Evolutionary conservation across 345 rosid species (phyloP).

Genomic region (Eucalyptus regnans): DNA sequence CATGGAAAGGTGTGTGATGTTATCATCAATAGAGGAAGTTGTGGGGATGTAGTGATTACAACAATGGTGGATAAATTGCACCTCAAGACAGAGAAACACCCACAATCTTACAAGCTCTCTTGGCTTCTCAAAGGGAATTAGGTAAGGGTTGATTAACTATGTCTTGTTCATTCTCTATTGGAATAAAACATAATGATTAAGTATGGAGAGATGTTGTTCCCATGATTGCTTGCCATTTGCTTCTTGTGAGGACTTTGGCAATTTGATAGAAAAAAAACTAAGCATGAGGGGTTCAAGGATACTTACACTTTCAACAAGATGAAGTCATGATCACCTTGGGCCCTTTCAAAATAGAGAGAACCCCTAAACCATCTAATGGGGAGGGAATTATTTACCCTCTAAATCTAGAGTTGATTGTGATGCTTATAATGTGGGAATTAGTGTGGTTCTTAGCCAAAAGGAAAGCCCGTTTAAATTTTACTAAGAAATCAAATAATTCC

Average conservation of each 20-base stretch:
- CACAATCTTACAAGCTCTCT: neutral
- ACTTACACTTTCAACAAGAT: neutral
- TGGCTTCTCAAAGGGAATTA: neutral
- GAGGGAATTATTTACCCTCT: neutral
- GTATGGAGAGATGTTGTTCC: neutral
- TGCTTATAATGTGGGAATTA: too few species aligned
- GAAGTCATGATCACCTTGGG: neutral
- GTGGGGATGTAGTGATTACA: neutral
- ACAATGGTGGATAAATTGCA: neutral
- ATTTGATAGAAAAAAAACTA: neutral
- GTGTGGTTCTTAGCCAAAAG: too few species aligned
- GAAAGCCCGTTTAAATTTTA: too few species aligned
- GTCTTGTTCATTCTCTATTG: neutral
- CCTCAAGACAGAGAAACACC: neutral
- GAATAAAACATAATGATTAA: too few species aligned
- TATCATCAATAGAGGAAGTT: neutral
- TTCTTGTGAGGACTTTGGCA: neutral
- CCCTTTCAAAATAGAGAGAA: neutral
- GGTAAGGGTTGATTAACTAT: neutral
- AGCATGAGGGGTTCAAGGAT: neutral
- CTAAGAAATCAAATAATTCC: too few species aligned
- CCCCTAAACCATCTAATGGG: neutral
- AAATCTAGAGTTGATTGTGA: too few species aligned
- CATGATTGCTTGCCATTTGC: neutral
- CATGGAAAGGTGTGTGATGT: neutral